Evolutionary conservation across 2,329 filamentous ascomycete species (phyloP), one percentile per base, ranked within the genome.

Genomic region (Lachnellula cervina): DNA sequence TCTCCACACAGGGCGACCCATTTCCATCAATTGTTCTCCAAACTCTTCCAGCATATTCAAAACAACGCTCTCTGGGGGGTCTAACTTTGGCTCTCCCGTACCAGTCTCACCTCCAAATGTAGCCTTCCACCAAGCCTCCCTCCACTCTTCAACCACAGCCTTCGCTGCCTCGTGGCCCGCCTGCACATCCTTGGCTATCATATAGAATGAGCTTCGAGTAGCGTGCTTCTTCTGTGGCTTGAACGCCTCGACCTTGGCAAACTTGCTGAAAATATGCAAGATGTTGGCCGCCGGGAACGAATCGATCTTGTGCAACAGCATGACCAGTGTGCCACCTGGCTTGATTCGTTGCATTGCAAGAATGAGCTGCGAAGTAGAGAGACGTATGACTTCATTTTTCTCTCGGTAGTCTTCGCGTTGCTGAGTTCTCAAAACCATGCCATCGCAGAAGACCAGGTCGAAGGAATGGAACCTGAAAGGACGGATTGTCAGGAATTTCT

Each of bases 401-500:
- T 60, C 47, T 19, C 62, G 58, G 28, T 65, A 56, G 19, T 43
- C 25, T 6, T 61, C 37, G 7, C 64, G 65, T 17, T 62, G 34
- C n/a, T 65, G 64, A 2, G 57, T 64, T 43, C 65, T 57, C n/a
- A 67, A 52, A 8, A 63, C 61, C 23, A 58, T 57, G 3, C 66
- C 66, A 53, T 66, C 65, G 42, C 64, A 65, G 28, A 68, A 63
- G n/a, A 67, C 52, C 5, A 67, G 54, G 40, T 65, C 59, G 35
- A 67, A 67, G 21, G 52, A 60, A n/a, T 66, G 49, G 34, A 28
- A 48, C 4, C 21, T 56, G 56, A 64, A 66, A 1, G 62, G 64
- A 5, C 58, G 49, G 17, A 56, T 34, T 3, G 38, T 40, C 9
- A 49, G 44, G 44, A 66, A 65, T 3, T 47, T 56, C 9, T 50